These are phyloP conservation scores for Platanus orientalis DNA, from an alignment of 164 flowering plant genomes.

Conservation along the genomic window DNA sequence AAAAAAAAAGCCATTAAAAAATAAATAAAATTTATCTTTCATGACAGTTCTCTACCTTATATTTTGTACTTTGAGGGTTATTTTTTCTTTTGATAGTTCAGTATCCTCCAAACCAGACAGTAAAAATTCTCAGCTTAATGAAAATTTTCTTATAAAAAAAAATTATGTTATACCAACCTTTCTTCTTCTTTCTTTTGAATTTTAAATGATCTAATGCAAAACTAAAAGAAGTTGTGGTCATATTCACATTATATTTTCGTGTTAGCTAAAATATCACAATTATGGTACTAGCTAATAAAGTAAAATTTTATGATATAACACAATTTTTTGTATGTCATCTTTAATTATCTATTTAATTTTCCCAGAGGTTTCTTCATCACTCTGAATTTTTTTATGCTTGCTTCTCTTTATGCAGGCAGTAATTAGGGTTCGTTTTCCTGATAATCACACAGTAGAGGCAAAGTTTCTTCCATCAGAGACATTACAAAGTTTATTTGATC, in stretches of 20 bases:
- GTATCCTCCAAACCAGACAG: too few relatives aligned
- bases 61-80: background rate
- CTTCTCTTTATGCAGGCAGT: slow-evolving; percentile 40
- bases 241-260: too few relatives aligned
- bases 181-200: background rate
- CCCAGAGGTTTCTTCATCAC: too few relatives aligned
- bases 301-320: too few relatives aligned
- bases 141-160: too few relatives aligned
- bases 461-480: slow-evolving; percentile 86
- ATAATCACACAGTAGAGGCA: slow-evolving; percentile 72
- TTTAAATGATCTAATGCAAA: background rate
- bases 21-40: too few relatives aligned
- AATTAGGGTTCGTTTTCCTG: slow-evolving; percentile 89
- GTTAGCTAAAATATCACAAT: background rate
- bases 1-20: too few relatives aligned
- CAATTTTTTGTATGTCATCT: too few relatives aligned
- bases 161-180: background rate
- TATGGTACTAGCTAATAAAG: background rate
- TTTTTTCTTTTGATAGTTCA: background rate
- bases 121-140: too few relatives aligned
- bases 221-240: background rate
- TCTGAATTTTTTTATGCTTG: background rate
- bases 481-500: slow-evolving; percentile 62
- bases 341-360: background rate
- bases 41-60: background rate